Evolutionary conservation across 2,329 filamentous ascomycete species (phyloP), one percentile per base, ranked within the genome.

Genomic region (Lachnellula occidentalis): DNA sequence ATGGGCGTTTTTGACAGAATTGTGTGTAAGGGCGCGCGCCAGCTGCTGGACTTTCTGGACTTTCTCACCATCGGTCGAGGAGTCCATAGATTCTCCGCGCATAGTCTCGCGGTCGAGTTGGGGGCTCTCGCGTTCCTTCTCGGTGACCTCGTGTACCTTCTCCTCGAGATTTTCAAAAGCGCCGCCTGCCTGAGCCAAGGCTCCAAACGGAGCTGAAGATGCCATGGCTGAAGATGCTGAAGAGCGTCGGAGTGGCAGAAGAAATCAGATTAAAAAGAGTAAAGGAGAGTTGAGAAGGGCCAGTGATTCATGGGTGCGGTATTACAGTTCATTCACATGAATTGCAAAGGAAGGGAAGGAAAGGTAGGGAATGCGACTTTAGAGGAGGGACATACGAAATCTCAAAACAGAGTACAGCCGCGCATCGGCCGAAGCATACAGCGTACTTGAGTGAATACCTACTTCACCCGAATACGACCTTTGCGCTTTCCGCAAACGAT

Each of bases 11-110:
- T 61, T 64, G 37, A 65, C 34, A 3, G 64, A 67, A 5, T 56
- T 48, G 22, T 64, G 52, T 2, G 66, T 67, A 9, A 67, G 49
- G 31, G 60, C 53, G 45, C 61, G 58, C 4, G 65, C 66, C 11
- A 67, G 55, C 5, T 61, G 37, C 27, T 31, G 3, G 9, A 31
- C 9, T 31, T 9, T 11, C 48, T 59, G 53, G 37, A 67, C 55
- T 6, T 57, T 50, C 9, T 65, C 57, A 27, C 54, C 57, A 14
- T 66, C 62, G 7, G 63, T 57, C 17, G 48, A 48, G 34, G 57
- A 62, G 47, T 55, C 52, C 11, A 54, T 49, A 6, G 57, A 62
- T 27, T 54, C 51, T 41, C 52, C 52, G 3, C 49, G 34, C 2
- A 53, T 48, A 8, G 37, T 31, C 37, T 55, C 53, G 48, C 50